phyloP scores from a whole-genome alignment of 306 rosid species.

The Fragaria iinumae region DNA sequence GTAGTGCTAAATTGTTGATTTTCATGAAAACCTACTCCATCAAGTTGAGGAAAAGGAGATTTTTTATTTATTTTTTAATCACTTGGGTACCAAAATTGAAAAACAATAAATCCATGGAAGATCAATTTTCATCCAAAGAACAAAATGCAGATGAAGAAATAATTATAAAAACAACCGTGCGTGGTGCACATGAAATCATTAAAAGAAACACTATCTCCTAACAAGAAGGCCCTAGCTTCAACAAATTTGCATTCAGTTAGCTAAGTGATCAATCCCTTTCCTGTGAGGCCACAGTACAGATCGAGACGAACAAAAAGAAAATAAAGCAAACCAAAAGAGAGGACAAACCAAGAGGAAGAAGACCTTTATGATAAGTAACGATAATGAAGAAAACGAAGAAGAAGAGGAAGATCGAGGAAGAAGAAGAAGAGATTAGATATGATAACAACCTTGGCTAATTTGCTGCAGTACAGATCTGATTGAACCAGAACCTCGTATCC shows the following conservation, averaged over 20 bases:
- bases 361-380: background rate
- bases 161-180: background rate
- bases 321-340: conserved; percentile 8
- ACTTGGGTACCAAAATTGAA: background rate
- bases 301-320: background rate
- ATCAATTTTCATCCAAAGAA: background rate
- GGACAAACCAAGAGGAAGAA: background rate
- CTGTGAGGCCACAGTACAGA: background rate
- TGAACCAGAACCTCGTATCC: conserved; percentile 37
- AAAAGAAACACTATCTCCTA: background rate
- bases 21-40: background rate
- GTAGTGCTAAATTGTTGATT: background rate
- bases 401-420: background rate
- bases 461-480: conserved; percentile 41
- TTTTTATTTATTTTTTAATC: background rate
- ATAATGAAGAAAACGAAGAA: background rate
- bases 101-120: background rate
- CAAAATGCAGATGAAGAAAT: background rate
- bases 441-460: conserved; percentile 37
- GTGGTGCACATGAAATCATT: background rate
- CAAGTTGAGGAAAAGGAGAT: background rate
- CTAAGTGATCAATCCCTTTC: background rate
- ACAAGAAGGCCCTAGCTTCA: background rate
- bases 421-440: background rate
- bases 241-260: background rate